A percentile compares a stretch with the other conserved stretches of the same genome.
Conservation (phyloP, 2,329 filamentous ascomycete species). For the Thermothelomyces thermophilus region DNA sequence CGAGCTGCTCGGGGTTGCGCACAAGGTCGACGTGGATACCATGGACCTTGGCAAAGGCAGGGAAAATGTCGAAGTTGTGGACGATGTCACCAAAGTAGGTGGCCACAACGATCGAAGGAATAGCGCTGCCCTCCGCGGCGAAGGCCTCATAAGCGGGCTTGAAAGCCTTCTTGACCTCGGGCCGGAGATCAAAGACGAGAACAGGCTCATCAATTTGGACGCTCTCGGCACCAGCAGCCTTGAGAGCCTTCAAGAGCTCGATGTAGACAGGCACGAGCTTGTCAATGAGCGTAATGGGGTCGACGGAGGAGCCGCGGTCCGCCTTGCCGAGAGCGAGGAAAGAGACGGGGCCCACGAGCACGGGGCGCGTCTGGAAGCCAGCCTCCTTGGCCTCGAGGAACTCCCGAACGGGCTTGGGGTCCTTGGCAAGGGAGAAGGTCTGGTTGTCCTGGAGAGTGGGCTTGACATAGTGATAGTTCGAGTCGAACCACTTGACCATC, state of each 20-base stretch:
- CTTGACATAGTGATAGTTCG: slow-evolving; percentile 99
- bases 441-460: slow-evolving; percentile 96
- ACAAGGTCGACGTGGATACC: slow-evolving; percentile 93
- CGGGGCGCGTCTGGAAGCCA: slow-evolving; percentile 85
- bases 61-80: slow-evolving; percentile 92
- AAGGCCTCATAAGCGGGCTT: slow-evolving; percentile 96
- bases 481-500: slow-evolving; percentile 99
- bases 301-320: slow-evolving; percentile 86
- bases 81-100: slow-evolving; percentile 99
- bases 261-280: slow-evolving; percentile 93
- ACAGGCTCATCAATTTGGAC: slow-evolving; percentile 98
- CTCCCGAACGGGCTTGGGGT: slow-evolving; percentile 89
- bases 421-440: slow-evolving; percentile 79
- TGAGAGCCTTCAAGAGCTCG: slow-evolving; percentile 86
- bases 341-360: slow-evolving; percentile 90
- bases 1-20: slow-evolving; percentile 95
- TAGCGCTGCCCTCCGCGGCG: slow-evolving; percentile 64
- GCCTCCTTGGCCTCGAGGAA: slow-evolving; percentile 98
- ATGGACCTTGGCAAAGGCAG: slow-evolving; percentile 60
- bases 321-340: slow-evolving; percentile 98
- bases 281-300: slow-evolving; percentile 88
- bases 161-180: slow-evolving; percentile 92
- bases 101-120: slow-evolving; percentile 82
- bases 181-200: slow-evolving; percentile 86
- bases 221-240: slow-evolving; percentile 89